Evolutionary conservation across 306 rosid species (phyloP).

Genomic region (Dalbergia cochinchinensis): DNA sequence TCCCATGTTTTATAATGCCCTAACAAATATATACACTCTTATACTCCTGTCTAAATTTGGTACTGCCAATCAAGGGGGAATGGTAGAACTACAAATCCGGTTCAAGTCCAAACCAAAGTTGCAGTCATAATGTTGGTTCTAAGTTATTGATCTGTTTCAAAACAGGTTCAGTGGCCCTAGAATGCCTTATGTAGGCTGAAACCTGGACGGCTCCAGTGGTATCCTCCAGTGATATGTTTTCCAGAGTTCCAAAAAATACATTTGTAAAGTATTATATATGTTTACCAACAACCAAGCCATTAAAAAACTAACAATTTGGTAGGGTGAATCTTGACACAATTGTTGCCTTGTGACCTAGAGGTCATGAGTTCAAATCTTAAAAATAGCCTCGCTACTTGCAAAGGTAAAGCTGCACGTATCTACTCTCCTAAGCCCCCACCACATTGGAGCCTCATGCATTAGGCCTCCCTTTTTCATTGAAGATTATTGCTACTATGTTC

Average conservation of each 20-base stretch:
- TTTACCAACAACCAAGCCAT: not conserved
- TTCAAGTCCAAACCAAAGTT: not conserved
- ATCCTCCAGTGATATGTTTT: no score
- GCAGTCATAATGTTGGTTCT: not conserved
- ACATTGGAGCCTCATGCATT: no score
- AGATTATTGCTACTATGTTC: not conserved
- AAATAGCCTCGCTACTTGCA: no score
- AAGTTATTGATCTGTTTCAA: not conserved
- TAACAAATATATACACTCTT: not conserved
- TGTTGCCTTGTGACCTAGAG: no score
- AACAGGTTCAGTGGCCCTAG: not conserved
- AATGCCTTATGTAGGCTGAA: not conserved
- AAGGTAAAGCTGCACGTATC: no score
- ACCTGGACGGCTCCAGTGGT: no score
- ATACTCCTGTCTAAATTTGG: not conserved
- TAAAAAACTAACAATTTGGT: no score
- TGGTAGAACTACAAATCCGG: not conserved
- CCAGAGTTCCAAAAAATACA: no score
- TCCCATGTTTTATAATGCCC: not conserved
- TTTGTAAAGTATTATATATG: not conserved
- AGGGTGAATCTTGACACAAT: no score
- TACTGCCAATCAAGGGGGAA: not conserved
- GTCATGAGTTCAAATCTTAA: no score
- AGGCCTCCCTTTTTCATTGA: not conserved
- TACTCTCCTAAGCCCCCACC: no score